Conservation (phyloP, 2,329 filamentous ascomycete genomes). For the Metarhizium anisopliae region DNA sequence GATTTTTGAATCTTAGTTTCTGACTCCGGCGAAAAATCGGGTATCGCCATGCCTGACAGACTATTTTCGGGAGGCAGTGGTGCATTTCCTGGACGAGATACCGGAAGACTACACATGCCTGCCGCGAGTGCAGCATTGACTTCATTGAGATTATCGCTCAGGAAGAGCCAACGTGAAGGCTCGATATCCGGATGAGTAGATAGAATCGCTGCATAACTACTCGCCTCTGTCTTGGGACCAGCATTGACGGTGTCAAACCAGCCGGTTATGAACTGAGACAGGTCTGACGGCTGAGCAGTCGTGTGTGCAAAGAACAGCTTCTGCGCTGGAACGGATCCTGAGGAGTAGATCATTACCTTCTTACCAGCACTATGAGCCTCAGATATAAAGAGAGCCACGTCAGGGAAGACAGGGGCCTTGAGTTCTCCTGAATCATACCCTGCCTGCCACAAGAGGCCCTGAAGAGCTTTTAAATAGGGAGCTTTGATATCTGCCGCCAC, state of each 20-base stretch:
- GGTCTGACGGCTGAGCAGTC: conserved; percentile 46
- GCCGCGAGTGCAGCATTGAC: conserved; percentile 52
- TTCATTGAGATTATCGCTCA: conserved; percentile 71
- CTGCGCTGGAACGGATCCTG: conserved; percentile 71
- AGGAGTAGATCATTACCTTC: conserved; percentile 69
- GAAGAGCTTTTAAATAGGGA: conserved; percentile 68
- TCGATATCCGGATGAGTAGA: conserved; percentile 31
- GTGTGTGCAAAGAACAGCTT: conserved; percentile 69
- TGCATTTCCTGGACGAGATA: conserved; percentile 63
- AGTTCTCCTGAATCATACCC: conserved; percentile 65
- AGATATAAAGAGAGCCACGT: conserved; percentile 57
- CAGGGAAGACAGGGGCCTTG: conserved; percentile 63
- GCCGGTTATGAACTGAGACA: conserved; percentile 49
- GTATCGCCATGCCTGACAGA: conserved; percentile 24
- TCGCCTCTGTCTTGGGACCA: conserved; percentile 58
- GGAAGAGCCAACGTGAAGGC: conserved; percentile 57
- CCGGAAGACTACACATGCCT: conserved; percentile 54
- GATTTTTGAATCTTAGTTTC: conserved; percentile 5
- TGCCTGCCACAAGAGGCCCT: conserved; percentile 69
- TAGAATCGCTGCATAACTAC: conserved; percentile 61
- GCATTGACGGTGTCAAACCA: conserved; percentile 80
- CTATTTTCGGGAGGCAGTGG: conserved; percentile 43
- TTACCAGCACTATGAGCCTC: conserved; percentile 48
- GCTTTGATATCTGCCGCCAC: conserved; percentile 65
- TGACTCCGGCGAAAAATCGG: conserved; percentile 23